Evolutionary conservation across 768 basidiomycete species (phyloP), one percentile per base, ranked within the genome.

Genomic region (Tephrocybe sp.): DNA sequence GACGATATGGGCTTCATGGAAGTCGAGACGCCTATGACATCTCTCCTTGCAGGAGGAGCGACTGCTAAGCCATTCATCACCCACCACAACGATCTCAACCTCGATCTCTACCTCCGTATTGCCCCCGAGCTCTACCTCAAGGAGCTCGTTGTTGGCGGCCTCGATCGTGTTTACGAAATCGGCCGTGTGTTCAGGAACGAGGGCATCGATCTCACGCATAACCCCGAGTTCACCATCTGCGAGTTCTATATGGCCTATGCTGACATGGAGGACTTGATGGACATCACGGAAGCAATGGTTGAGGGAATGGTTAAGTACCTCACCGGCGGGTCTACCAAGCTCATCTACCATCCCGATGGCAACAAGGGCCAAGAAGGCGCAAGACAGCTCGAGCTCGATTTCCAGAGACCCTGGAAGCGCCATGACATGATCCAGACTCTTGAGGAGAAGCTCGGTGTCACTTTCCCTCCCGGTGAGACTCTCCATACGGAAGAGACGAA

Each of bases 181-280:
- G 97, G 96, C 2, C 85, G 96, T 36, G 94, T 98, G 11, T 99
- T 98, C 81, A 78, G 97, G 41, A 99, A 98, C 69, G 97, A 99
- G 68, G 91, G 95, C 26, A 99, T 99, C 64, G 97, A 99, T 72
- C 74, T 99, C 58, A 99, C 97, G 14, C 97, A 99, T 70, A 99
- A 99, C 71, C 97, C 97, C 59, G 97, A 99, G 68, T 98, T 98
- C 74, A 91, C 92, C 5, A 96, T 98, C 72, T 98, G 96, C 79
- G 96, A 99, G 74, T 98, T 99, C 72, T 99, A 98, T 66, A 98
- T 99, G 96, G 96, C 97, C 26, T 98, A 98, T 61, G 97, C 97
- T 52, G 97, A 98, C 68, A 95, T 96, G 94, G 88, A 92, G 73
- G 97, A 98, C 65, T 52, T 98, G 51, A 98, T 99, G 96, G 97